phyloP scores from a whole-genome alignment of 2,329 filamentous ascomycete species.

The Myriosclerotinia curreyana region DNA sequence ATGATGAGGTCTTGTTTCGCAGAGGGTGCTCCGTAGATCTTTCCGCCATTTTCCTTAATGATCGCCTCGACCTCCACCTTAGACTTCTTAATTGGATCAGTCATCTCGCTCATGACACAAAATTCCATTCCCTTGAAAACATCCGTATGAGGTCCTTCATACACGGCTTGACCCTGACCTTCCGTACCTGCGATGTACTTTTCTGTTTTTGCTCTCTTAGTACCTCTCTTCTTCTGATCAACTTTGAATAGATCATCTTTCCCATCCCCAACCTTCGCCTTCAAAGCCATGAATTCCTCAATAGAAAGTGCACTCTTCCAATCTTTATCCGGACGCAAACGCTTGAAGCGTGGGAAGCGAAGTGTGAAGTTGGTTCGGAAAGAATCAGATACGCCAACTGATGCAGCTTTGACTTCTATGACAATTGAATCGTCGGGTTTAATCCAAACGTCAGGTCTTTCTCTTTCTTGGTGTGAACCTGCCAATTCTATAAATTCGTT shows the following conservation, averaged over 20 bases:
- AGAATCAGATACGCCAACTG: slow-evolving; percentile 68
- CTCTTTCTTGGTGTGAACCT: slow-evolving; percentile 68
- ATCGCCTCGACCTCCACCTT: slow-evolving; percentile 78
- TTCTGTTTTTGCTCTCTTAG: slow-evolving; percentile 65
- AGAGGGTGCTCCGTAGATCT: slow-evolving; percentile 69
- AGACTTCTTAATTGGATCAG: slow-evolving; percentile 65
- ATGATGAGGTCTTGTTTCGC: slow-evolving; percentile 63
- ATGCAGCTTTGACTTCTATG: slow-evolving; percentile 83
- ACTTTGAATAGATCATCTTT: slow-evolving; percentile 76
- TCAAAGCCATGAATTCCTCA: slow-evolving; percentile 72
- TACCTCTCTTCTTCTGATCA: slow-evolving; percentile 56
- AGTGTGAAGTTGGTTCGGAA: slow-evolving; percentile 77
- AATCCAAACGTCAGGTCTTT: slow-evolving; percentile 91
- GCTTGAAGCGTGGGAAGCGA: slow-evolving; percentile 87
- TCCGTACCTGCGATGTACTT: slow-evolving; percentile 70
- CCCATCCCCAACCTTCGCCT: slow-evolving; percentile 66
- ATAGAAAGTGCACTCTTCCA: slow-evolving; percentile 80
- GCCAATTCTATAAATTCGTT: slow-evolving; percentile 76
- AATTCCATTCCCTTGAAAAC: slow-evolving; percentile 77
- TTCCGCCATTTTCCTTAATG: slow-evolving; percentile 80
- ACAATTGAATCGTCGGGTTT: slow-evolving; percentile 84
- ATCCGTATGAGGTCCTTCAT: slow-evolving; percentile 56
- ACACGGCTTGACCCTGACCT: slow-evolving; percentile 47
- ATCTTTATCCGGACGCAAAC: slow-evolving; percentile 73
- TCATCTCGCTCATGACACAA: slow-evolving; percentile 76